A percentile compares a stretch with the other conserved stretches of the same genome.
Evolutionary conservation across 2,329 filamentous ascomycete genomes (phyloP).

Genomic region (Zymoseptoria ardabiliae): DNA sequence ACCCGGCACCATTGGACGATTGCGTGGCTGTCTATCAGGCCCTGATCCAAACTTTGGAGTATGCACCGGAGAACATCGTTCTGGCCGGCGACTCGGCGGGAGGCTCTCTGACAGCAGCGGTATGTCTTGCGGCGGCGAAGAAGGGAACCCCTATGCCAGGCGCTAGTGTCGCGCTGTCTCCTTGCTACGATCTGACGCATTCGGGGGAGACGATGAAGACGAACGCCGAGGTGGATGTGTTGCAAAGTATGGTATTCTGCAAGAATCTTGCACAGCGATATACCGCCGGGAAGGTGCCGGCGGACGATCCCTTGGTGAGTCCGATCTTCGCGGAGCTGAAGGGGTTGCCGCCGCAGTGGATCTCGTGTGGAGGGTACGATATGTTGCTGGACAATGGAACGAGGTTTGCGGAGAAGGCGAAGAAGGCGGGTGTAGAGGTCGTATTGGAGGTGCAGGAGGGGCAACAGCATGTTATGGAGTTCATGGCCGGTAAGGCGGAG

Average conservation of each 20-base stretch:
- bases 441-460: constrained; percentile 39
- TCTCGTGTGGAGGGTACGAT: constrained; percentile 47
- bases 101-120: constrained; percentile 19
- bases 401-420: constrained; percentile 43
- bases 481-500: constrained; percentile 22
- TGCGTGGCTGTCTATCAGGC: constrained; percentile 50
- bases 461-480: constrained; percentile 35
- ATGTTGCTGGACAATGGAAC: constrained; percentile 46
- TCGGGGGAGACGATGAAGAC: constrained; percentile 11
- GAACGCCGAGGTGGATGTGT: constrained; percentile 19
- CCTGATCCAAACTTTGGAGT: constrained; percentile 41
- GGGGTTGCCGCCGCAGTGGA: constrained; percentile 40
- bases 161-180: constrained; percentile 18
- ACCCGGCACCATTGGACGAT: constrained; percentile 47
- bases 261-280: constrained; percentile 16
- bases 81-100: constrained; percentile 23
- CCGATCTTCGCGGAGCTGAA: constrained; percentile 21
- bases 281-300: constrained; percentile 7
- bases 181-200: constrained; percentile 20
- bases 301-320: constrained; percentile 16
- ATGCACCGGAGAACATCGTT: constrained; percentile 16
- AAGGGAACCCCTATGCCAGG: constrained; percentile 16
- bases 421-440: constrained; percentile 40
- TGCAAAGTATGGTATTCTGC: constrained; percentile 14
- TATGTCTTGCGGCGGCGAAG: constrained; percentile 17